Base-by-base conservation (phyloP, 306 rosid genomes). In the Begonia masoniana region DNA sequence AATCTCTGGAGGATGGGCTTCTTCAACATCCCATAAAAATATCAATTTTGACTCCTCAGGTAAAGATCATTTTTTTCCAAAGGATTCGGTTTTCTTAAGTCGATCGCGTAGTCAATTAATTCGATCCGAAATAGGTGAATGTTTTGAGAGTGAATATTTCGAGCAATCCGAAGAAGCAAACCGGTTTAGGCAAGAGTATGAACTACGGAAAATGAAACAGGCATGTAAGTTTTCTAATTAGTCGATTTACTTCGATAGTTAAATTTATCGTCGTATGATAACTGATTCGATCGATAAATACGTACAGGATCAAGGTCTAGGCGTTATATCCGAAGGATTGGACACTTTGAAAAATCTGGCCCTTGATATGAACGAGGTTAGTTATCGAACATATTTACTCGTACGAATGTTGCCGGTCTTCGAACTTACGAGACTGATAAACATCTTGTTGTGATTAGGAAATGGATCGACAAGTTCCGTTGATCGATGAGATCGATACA, bases 311-410 rank as follows among this genome's bases (percentile, higher is more conserved):
- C 68, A 91, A 74, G 99, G 94, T 39, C 87, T 91, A 56, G 94
- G 75, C 60, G 17, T 86, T 71, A 91, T 91, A 77, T 86, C 96
- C n/a, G 92, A 85, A 26, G 97, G 97, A 74, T 59, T 85, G 69
- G 86, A 68, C 56, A 78, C 83, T 7, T 65, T 83, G 67, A 91
- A 85, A 69, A 61, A 78, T 73, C 41, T 91, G 59, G 94, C 94
- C 15, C 76, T 42, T 15, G 97, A 81, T 36, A 91, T 91, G 96
- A 86, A 77, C 66, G 97, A 86, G 96, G 94, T 84, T 55, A 51
- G 82, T 59, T 39, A 15, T 55, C 54, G 52, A 66, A 42, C 57
- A 58, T 59, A 54, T 42, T 42, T 54, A 12, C 43, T 62, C 15
- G 4, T 23, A 56, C 55, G 39, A 47, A 6, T 31, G 58, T 26